A percentile compares a stretch with the other conserved stretches of the same genome.
Conservation (phyloP, 2,329 filamentous ascomycete genomes). For the Thielaviopsis populi region DNA sequence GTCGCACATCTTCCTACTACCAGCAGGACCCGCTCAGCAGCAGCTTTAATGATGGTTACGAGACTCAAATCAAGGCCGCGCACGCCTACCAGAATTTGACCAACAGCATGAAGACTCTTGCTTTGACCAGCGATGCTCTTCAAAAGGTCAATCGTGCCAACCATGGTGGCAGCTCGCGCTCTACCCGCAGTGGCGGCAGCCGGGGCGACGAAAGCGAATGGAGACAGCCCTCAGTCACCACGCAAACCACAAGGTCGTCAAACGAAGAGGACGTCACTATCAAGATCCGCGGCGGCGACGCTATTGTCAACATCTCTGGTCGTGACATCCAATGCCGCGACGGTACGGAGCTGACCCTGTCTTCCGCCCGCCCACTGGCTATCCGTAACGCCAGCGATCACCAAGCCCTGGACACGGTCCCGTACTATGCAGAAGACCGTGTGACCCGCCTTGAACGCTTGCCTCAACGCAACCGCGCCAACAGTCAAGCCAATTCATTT, state of each 20-base stretch:
- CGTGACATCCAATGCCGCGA: constrained; percentile 44
- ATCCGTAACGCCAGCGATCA: constrained; percentile 35
- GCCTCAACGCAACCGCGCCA: constrained; percentile 31
- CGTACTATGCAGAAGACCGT: constrained; percentile 33
- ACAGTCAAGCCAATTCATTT: constrained; percentile 37
- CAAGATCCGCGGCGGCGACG: constrained; percentile 40
- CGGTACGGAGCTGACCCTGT: constrained; percentile 45
- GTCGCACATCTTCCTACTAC: constrained; percentile 11
- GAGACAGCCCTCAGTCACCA: constrained; percentile 42
- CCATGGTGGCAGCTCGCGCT: constrained; percentile 37
- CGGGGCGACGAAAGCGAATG: constrained; percentile 47
- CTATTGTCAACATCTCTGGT: constrained; percentile 40
- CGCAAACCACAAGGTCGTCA: constrained; percentile 41
- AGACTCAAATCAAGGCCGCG: constrained; percentile 30
- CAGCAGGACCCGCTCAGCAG: background rate
- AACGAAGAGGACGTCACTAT: constrained; percentile 45
- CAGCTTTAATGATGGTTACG: constrained; percentile 21
- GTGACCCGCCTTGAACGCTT: constrained; percentile 31
- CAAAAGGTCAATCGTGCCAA: constrained; percentile 34
- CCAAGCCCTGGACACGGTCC: constrained; percentile 28
- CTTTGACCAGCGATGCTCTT: constrained; percentile 37
- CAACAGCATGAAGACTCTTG: constrained; percentile 12
- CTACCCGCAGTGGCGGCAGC: constrained; percentile 43
- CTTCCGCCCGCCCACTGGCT: constrained; percentile 24
- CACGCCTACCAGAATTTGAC: constrained; percentile 26